Evolutionary conservation across 352 stramenopile species (phyloP), one percentile per base, ranked within the genome.

Genomic region (Phytophthora ramorum): DNA sequence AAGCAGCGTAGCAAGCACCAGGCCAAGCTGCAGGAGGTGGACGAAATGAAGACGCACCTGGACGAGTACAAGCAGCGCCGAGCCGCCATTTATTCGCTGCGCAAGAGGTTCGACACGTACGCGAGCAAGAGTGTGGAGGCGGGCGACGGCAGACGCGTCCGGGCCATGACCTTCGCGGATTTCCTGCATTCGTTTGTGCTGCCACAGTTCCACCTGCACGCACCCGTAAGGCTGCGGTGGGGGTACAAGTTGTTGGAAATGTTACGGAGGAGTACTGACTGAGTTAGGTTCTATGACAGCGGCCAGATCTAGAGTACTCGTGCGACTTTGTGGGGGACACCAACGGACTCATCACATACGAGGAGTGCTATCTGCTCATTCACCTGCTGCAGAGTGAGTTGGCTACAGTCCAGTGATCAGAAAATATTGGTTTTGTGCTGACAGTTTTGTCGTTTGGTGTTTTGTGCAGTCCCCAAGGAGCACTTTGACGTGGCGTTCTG

Each of bases 401-500:
- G 12, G 41, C 13, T 22, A 7, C 34, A 14, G 20, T 45, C 24
- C 16, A 4, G 4, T 22, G 38, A 40, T 16, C 12, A 40, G 34
- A 32, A 32, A 32, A 32, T 32, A 8, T 8, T 32, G 26, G 24
- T 6, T 6, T 32, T 32, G 38, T 45, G n/a, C 38, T 45, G 16
- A 45, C 38, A 4, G 34, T 37, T 37, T 3, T 37, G 32, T 37
- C 32, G 32, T 37, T 19, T 24, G 7, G 8, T 58, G 26, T 32
- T 3, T 30, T 13, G 24, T 47, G 13, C 51, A 93, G 85, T 94
- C 55, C 86, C 86, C 0, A 81, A 83, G 41, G 79, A 92, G 52
- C 82, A 92, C 55, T 94, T 94, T 51, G 78, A 87, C 26, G 83
- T 94, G 37, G 83, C 82, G 46, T 94, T 94, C 57, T 87, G 72